These are phyloP conservation scores for Arthrobotrys sphaeroides DNA, from an alignment of 2,329 filamentous ascomycete genomes.

Conservation along the genomic window DNA sequence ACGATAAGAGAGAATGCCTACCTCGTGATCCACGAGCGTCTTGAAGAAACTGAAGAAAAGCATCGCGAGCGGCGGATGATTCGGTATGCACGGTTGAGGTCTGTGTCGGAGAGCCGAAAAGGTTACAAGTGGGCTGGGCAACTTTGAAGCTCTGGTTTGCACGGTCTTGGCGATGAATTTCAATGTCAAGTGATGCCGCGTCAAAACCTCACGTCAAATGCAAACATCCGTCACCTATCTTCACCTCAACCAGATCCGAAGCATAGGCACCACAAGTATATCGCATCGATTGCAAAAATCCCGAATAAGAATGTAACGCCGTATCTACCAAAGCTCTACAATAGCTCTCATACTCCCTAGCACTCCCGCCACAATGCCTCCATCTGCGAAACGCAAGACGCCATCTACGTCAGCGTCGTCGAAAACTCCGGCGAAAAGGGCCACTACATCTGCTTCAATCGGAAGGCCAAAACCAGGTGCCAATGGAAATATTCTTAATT, in stretches of 20 bases:
- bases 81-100: constrained; percentile 2
- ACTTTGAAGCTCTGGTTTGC: constrained; percentile 24
- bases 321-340: not conserved
- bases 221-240: no score
- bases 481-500: constrained; percentile 47
- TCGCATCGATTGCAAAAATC: not conserved
- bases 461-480: constrained; percentile 14
- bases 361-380: constrained; percentile 31
- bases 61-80: constrained; percentile 28
- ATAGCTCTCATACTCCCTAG: constrained; percentile 15
- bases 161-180: constrained; percentile 50
- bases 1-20: not conserved
- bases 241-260: not conserved
- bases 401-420: constrained; percentile 26
- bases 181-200: constrained; percentile 51
- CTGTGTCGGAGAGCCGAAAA: not conserved
- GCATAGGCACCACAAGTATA: not conserved
- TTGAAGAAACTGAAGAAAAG: constrained; percentile 83
- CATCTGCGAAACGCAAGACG: constrained; percentile 40
- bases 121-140: constrained; percentile 15
- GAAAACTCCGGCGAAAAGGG: constrained; percentile 29
- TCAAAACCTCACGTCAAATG: constrained; percentile 18
- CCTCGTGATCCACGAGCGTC: constrained; percentile 80
- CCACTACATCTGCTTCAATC: constrained; percentile 10
- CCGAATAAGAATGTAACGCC: constrained; percentile 20